These are phyloP conservation scores for Leishmania guyanensis DNA, from an alignment of 208 protist genomes.

Conservation along the genomic window DNA sequence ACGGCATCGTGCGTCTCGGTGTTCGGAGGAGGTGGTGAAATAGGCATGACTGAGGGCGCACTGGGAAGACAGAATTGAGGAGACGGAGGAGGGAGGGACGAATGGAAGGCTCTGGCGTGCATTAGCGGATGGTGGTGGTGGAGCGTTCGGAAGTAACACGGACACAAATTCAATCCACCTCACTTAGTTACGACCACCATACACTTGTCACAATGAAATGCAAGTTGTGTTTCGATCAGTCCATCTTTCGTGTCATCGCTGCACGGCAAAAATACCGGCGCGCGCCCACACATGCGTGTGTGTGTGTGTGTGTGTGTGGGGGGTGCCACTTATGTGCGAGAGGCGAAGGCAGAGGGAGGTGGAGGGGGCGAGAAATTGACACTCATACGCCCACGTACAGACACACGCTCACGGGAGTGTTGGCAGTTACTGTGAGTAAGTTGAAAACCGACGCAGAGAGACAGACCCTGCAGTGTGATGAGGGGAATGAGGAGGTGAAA, in stretches of 20 bases:
- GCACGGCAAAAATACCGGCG: background rate
- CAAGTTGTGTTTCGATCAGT: background rate
- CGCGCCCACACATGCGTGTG: background rate
- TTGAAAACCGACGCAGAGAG: background rate
- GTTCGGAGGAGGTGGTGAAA: conserved; percentile 10
- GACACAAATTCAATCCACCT: background rate
- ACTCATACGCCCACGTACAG: background rate
- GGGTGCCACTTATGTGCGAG: background rate
- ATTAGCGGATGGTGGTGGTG: background rate
- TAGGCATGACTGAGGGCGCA: conserved; percentile 9
- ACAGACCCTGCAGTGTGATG: background rate
- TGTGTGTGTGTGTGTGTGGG: background rate
- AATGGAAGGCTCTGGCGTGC: background rate
- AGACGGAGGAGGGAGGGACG: background rate
- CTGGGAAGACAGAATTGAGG: conserved; percentile 8
- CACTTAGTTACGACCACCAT: background rate
- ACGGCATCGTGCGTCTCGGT: conserved; percentile 16
- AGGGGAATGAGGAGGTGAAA: background rate
- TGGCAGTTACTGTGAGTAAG: background rate
- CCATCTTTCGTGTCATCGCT: background rate
- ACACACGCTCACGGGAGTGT: background rate
- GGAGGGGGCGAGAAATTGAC: background rate
- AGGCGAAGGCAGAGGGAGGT: background rate
- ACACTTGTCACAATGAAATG: background rate
- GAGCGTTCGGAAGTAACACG: background rate